Evolutionary conservation across 768 basidiomycete species (phyloP).

Genomic region (Melanogaster broomeanus): DNA sequence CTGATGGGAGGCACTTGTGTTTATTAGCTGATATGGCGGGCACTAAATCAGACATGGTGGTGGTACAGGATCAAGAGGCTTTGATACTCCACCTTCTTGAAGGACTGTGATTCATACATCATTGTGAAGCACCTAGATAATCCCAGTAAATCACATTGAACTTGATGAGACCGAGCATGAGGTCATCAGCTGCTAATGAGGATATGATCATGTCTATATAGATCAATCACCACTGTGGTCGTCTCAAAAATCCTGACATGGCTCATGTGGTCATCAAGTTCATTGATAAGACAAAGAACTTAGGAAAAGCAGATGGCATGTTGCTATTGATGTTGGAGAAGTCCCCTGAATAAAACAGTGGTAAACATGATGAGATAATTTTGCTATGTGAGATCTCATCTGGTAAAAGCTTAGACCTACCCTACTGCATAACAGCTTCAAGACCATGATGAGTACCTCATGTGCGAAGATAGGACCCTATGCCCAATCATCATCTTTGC

Average conservation of each 20-base stretch:
- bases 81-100: too few species aligned
- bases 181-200: too few species aligned
- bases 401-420: constrained; percentile 10
- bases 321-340: constrained; percentile 9
- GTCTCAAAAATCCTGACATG: constrained; percentile 26
- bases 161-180: too few species aligned
- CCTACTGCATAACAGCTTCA: constrained; percentile 8
- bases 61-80: too few species aligned
- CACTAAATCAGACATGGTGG: too few species aligned
- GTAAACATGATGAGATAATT: constrained; percentile 18
- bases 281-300: constrained; percentile 28
- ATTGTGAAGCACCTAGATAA: too few species aligned
- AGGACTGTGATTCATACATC: too few species aligned
- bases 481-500: constrained; percentile 1
- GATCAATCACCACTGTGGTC: too few species aligned
- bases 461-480: background rate
- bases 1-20: too few species aligned
- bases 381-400: constrained; percentile 10
- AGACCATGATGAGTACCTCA: constrained; percentile 8
- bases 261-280: constrained; percentile 21
- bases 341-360: background rate
- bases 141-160: too few species aligned
- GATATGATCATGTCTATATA: too few species aligned
- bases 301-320: constrained; percentile 7
- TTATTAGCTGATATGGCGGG: too few species aligned